Evolutionary conservation across 116 monocot genomes (phyloP).

Genomic region (Trichopus zeylanicus): DNA sequence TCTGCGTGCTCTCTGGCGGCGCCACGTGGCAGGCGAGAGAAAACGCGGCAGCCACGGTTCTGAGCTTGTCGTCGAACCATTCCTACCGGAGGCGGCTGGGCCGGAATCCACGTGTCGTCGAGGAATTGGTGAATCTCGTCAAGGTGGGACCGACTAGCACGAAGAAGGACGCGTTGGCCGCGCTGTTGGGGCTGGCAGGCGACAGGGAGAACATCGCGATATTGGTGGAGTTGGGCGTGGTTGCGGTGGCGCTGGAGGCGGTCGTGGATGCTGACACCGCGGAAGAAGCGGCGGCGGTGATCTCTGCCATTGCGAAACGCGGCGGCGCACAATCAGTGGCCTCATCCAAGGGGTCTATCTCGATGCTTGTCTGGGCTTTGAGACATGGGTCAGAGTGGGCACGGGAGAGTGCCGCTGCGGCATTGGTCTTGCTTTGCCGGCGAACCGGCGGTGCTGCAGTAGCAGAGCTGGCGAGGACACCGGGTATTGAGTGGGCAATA

Average conservation of each 20-base stretch:
- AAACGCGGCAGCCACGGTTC: constrained; percentile 69
- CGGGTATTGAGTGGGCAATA: constrained; percentile 78
- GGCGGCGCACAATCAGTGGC: constrained; percentile 63
- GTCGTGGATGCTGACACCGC: constrained; percentile 23
- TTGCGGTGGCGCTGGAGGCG: constrained; percentile 37
- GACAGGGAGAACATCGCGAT: constrained; percentile 57
- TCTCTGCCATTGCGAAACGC: constrained; percentile 68
- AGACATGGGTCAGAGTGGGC: constrained; percentile 53
- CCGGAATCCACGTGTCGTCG: constrained; percentile 26
- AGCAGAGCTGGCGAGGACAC: constrained; percentile 28
- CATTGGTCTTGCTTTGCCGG: constrained; percentile 58
- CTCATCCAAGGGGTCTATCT: constrained; percentile 23
- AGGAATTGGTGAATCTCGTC: constrained; percentile 37
- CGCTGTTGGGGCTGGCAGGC: constrained; percentile 64
- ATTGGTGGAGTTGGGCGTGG: constrained; percentile 44
- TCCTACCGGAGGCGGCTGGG: constrained; percentile 55
- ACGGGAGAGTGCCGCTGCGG: constrained; percentile 66
- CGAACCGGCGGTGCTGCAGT: constrained; percentile 25
- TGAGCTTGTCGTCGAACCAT: constrained; percentile 51
- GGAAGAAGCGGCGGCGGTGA: constrained; percentile 56
- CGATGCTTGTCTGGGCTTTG: constrained; percentile 39
- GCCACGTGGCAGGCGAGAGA: constrained; percentile 72
- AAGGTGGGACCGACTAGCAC: constrained; percentile 36
- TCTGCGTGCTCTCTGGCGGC: constrained; percentile 39
- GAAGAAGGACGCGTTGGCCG: constrained; percentile 58